These are phyloP conservation scores for Aspergillus transmontanensis DNA, from an alignment of 2,329 filamentous ascomycete genomes.

Conservation along the genomic window DNA sequence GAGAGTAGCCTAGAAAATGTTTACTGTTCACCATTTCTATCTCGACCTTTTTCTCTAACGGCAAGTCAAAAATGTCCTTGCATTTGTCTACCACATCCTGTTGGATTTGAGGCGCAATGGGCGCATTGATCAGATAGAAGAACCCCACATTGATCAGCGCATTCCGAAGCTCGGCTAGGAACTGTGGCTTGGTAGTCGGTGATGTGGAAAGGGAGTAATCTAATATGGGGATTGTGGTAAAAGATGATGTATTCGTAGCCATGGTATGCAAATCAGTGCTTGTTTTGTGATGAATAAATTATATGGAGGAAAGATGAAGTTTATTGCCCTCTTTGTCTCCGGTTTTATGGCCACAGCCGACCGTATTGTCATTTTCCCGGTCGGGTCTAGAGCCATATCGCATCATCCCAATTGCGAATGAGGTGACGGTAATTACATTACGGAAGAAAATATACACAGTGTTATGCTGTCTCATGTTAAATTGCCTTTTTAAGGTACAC, in stretches of 20 bases:
- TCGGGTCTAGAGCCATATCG: not conserved
- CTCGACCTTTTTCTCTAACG: slow-evolving; percentile 50
- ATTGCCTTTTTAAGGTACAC: not conserved
- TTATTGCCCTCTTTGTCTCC: not conserved
- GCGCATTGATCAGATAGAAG: slow-evolving; percentile 37
- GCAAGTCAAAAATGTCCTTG: slow-evolving; percentile 47
- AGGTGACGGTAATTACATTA: not conserved
- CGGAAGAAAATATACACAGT: too few relatives aligned
- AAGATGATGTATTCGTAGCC: slow-evolving; percentile 27
- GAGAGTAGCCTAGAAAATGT: slow-evolving; percentile 41
- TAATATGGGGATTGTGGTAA: slow-evolving; percentile 35
- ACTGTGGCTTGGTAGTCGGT: slow-evolving; percentile 25
- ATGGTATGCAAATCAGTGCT: not conserved
- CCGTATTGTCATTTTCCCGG: not conserved
- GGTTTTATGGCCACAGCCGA: not conserved
- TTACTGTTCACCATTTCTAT: slow-evolving; percentile 49
- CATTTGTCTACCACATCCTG: slow-evolving; percentile 40
- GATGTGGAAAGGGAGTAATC: slow-evolving; percentile 30
- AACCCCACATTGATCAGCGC: slow-evolving; percentile 40
- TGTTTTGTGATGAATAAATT: not conserved
- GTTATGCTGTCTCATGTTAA: too few relatives aligned
- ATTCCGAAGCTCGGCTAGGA: slow-evolving; percentile 32
- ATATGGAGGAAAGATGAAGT: not conserved
- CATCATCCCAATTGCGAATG: not conserved
- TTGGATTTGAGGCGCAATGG: slow-evolving; percentile 24